phyloP scores from a whole-genome alignment of 805 yeast genomes.

The Candida qinlingensis region DNA sequence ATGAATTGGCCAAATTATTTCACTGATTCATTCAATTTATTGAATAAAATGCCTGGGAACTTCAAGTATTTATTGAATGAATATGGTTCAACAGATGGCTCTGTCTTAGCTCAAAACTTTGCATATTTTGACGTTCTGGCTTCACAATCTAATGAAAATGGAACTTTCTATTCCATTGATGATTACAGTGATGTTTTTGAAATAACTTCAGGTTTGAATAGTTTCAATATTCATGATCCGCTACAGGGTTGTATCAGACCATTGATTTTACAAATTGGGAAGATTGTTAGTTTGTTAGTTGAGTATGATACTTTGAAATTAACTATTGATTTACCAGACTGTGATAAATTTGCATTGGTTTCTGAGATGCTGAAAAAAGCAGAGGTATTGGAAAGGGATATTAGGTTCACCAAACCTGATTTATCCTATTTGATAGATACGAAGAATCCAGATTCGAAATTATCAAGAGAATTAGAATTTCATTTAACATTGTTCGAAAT shows the following conservation, averaged over 20 bases:
- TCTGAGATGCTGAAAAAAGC: slow-evolving; percentile 17
- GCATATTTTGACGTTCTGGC: slow-evolving; percentile 22
- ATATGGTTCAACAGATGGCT: slow-evolving; percentile 14
- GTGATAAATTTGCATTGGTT: slow-evolving; percentile 15
- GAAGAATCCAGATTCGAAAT: neutral
- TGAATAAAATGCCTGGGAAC: slow-evolving; percentile 19
- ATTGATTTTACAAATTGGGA: slow-evolving; percentile 20
- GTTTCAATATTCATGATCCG: slow-evolving; percentile 6
- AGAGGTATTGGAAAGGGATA: slow-evolving; percentile 35
- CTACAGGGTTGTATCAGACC: slow-evolving; percentile 26
- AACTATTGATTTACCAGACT: slow-evolving; percentile 9
- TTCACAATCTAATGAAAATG: slow-evolving; percentile 24
- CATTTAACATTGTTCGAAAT: slow-evolving; percentile 58
- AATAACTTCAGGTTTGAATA: slow-evolving; percentile 1
- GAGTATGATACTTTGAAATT: slow-evolving; percentile 13
- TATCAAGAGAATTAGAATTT: slow-evolving; percentile 42
- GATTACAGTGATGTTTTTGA: slow-evolving; percentile 16
- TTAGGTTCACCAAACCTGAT: slow-evolving; percentile 44
- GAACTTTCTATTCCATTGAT: slow-evolving; percentile 22
- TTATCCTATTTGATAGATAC: slow-evolving; percentile 29
- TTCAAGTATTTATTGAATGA: slow-evolving; percentile 12
- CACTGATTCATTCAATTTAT: slow-evolving; percentile 12
- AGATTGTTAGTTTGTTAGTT: slow-evolving; percentile 17
- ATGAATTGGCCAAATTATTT: slow-evolving; percentile 18
- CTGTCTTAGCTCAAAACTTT: slow-evolving; percentile 22